Base-by-base conservation (phyloP, 257 asterid species). In the Salvia splendens region DNA sequence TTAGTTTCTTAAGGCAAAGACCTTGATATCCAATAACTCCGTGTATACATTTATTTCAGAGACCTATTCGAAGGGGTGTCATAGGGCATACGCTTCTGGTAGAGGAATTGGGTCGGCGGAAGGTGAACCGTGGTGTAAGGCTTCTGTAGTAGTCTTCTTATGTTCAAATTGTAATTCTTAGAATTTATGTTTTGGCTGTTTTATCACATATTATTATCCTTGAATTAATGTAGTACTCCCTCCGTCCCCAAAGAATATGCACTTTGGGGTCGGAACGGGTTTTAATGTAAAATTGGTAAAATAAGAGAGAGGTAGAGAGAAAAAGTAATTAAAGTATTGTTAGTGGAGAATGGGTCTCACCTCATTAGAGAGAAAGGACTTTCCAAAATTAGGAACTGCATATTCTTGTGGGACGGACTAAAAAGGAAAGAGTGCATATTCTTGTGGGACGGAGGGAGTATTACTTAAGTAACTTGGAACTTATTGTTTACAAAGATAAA, bases 31-130 rank as follows among this genome's bases (percentile, higher is more conserved):
- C 52, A 11, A 61, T 65, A 64, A 70, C 49, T 46, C 53, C 32
- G 42, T 7, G n/a, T 56, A 20, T 67, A 12, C 57, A 12, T 64
- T 70, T 70, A n/a, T 67, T 81, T 81, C 89, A 94, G 99, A 91
- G 87, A 81, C 98, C 98, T 49, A 89, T 94, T 46, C 86, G 96
- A 73, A 88, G 95, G 81, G 99, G 99, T 71, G 91, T 64, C 62
- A 77, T 89, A 47, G 92, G 97, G 67, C 88, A 75, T 75, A 81
- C 96, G 20, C 88, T 91, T 74, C 86, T 94, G 96, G 91, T 94
- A 77, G 98, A 91, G 80, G 99, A 91, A 75, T 67, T 73, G 51
- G 99, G 99, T 41, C 89, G 88, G 17, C 88, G 96, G 74, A 94
- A 83, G 77, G 79, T 94, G 82, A 80, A 84, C 81, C 75, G 72